A percentile compares a stretch with the other conserved stretches of the same genome.
Evolutionary conservation across 202 grass and related monocot species (phyloP).

Genomic region (Panicum hallii): DNA sequence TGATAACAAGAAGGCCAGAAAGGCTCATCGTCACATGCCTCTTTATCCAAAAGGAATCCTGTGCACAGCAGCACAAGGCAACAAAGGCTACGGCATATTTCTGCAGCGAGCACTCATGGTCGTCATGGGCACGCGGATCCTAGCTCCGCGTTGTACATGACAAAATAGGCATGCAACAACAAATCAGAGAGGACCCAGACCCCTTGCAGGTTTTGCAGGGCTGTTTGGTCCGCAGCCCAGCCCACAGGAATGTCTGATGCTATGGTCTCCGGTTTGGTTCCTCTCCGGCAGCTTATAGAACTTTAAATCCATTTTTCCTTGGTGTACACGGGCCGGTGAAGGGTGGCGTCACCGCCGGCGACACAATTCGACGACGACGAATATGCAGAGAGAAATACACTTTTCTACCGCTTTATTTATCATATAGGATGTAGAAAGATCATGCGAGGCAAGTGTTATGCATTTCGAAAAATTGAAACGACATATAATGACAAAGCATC

Average conservation of each 20-base stretch:
- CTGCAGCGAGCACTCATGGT: background rate
- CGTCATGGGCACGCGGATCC: background rate
- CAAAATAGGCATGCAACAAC: conserved; percentile 27
- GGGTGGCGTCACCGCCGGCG: background rate
- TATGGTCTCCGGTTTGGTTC: conserved; percentile 9
- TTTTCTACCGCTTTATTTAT: background rate
- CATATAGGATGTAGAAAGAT: background rate
- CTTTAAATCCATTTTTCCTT: background rate
- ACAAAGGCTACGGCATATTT: background rate
- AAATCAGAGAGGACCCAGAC: background rate
- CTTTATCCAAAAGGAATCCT: conserved; percentile 1
- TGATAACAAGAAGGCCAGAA: background rate
- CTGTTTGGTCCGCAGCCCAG: conserved; percentile 2
- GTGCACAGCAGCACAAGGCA: background rate
- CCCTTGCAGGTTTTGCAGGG: background rate
- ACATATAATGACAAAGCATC: too few relatives aligned
- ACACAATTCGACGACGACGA: background rate
- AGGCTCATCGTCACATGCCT: background rate
- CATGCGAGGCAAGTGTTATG: too few relatives aligned
- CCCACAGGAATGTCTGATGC: conserved; percentile 27
- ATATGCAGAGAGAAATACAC: background rate
- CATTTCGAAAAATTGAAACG: too few relatives aligned
- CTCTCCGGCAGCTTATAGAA: background rate
- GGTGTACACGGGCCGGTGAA: conserved; percentile 3
- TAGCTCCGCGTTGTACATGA: background rate